Evolutionary conservation across 768 basidiomycete species (phyloP), one percentile per base, ranked within the genome.

Genomic region (Gloeostereum incarnatum): DNA sequence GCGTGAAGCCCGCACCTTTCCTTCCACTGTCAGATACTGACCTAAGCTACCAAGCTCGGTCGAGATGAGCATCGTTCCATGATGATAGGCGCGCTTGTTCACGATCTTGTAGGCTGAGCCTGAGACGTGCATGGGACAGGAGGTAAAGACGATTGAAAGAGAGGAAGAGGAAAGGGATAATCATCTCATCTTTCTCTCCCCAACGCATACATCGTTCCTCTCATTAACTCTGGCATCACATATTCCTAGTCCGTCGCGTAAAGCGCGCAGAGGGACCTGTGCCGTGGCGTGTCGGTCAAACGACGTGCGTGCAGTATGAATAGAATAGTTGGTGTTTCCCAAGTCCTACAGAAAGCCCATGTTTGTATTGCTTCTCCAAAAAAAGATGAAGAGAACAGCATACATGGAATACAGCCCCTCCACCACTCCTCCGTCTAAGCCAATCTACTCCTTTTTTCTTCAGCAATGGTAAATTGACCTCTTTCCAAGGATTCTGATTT

Each of bases 401-500:
- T 53, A 94, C 94, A 61, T 99, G 94, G 56, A 86, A 99, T 3
- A 99, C 94, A 0, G 94, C 88, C 9, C 94, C 94, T 11, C 94
- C 94, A 6, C 94, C 96, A 47, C 90, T 93, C 39, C 84, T 68
- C 39, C 94, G 67, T 27, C 94, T 68, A 22, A 98, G 71, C 51
- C 89, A 85, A 0, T 87, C 87, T 13, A 91, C 69, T 3, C 63
- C 66, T 44, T 65, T 56, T 30, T 56, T 40, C 8, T 61, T 57
- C 5, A 91, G 64, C 1, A 73, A 68, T 5, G 53, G 44, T 35
- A 93, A 70, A 49, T 94, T 93, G 47, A 92, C 79, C 53, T 99
- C 94, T 55, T 90, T 96, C 94, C 94, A 98, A 11, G 93, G 94
- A 48, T 96, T 97, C 65, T 99, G 96, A 55, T 97, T 93, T 37